Percentiles rank a stretch among this genome's conserved stretches.
These are phyloP conservation scores for Dalbergia cochinchinensis DNA, from an alignment of 306 rosid genomes.

Conservation along the genomic window DNA sequence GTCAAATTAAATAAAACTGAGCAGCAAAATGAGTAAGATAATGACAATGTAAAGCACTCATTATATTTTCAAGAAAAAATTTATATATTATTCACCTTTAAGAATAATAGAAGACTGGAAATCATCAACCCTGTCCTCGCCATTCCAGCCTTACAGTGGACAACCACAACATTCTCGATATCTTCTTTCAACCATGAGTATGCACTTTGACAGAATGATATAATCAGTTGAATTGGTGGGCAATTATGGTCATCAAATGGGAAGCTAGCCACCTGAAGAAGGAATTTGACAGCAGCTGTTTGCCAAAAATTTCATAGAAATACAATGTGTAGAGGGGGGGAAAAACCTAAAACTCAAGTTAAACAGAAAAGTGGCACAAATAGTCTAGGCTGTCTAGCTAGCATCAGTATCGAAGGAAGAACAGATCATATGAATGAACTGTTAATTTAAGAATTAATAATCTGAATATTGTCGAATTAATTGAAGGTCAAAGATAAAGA, in stretches of 20 bases:
- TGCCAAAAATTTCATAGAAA: constrained; percentile 17
- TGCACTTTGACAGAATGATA: constrained; percentile 94
- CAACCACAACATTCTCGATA: constrained; percentile 97
- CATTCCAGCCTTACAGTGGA: constrained; percentile 99
- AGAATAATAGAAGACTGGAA: constrained; percentile 90
- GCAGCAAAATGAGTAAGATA: constrained; percentile 24
- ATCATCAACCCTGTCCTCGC: constrained; percentile 99
- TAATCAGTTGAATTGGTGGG: constrained; percentile 85
- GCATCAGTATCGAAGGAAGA: constrained; percentile 24
- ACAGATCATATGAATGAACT: constrained; percentile 26
- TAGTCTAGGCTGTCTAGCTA: constrained; percentile 14
- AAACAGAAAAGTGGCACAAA: constrained; percentile 22
- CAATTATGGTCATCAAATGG: constrained; percentile 98
- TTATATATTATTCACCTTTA: constrained; percentile 65
- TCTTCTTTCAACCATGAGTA: constrained; percentile 98
- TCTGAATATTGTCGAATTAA: constrained; percentile 2
- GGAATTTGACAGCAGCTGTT: constrained; percentile 38
- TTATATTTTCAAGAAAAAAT: constrained; percentile 35
- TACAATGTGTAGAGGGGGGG: not conserved
- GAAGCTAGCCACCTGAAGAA: constrained; percentile 87
- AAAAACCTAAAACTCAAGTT: constrained; percentile 27
- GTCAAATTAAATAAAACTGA: constrained; percentile 25
- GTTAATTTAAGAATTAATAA: constrained; percentile 36
- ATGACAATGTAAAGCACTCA: constrained; percentile 30
- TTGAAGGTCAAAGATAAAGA: constrained; percentile 26